These are phyloP conservation scores for Myxozyma vanderwaltii DNA, from an alignment of 805 yeast species.

Conservation along the genomic window DNA sequence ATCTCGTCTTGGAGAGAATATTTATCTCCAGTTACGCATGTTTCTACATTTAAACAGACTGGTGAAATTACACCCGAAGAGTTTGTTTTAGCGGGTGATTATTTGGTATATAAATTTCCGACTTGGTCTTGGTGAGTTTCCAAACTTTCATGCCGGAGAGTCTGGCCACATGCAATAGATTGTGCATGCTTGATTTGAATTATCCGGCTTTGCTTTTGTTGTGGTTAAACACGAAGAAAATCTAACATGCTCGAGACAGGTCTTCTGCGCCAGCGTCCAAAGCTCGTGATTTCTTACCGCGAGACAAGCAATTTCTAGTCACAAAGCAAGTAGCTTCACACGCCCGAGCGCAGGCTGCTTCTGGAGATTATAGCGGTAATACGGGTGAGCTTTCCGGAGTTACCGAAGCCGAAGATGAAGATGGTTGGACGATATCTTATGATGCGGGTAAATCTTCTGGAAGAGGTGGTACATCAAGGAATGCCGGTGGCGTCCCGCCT, in stretches of 20 bases:
- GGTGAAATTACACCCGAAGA: constrained; percentile 97
- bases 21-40: constrained; percentile 84
- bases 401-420: constrained; percentile 44
- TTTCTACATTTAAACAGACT: constrained; percentile 79
- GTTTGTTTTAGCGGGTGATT: constrained; percentile 92
- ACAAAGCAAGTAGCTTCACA: constrained; percentile 88
- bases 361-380: constrained; percentile 19
- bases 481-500: neutral
- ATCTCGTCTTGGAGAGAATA: constrained; percentile 86
- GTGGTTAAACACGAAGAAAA: too few relatives aligned
- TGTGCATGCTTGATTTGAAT: too few relatives aligned
- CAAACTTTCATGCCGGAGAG: too few relatives aligned
- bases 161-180: too few relatives aligned
- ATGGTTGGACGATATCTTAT: constrained; percentile 35
- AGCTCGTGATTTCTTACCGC: constrained; percentile 72
- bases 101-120: constrained; percentile 85
- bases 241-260: too few relatives aligned
- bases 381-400: constrained; percentile 8
- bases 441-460: constrained; percentile 5
- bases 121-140: constrained; percentile 88
- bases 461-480: neutral
- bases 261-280: constrained; percentile 57
- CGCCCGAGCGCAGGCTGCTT: constrained; percentile 57
- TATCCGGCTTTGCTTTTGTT: too few relatives aligned
- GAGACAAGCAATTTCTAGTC: constrained; percentile 81